These are phyloP conservation scores for Pyrenula massariospora DNA, from an alignment of 495 filamentous ascomycete genomes.

Conservation along the genomic window DNA sequence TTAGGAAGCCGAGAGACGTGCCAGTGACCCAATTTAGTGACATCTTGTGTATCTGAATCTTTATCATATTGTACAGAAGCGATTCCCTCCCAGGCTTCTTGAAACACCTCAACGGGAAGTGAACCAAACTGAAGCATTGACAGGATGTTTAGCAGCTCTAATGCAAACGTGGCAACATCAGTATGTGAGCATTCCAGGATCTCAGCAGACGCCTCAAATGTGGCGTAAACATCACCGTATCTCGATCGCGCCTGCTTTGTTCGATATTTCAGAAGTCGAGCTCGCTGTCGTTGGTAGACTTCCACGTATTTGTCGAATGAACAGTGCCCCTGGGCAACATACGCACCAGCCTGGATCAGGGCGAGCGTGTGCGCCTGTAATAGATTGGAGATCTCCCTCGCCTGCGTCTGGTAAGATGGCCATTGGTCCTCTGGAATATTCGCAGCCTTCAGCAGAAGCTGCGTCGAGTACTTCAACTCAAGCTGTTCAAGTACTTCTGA, in stretches of 20 bases:
- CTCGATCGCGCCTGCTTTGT: not conserved
- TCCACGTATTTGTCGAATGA: not conserved
- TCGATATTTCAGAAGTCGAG: not conserved
- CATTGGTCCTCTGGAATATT: not conserved
- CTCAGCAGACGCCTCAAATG: not conserved
- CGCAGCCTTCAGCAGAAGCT: slow-evolving; percentile 2
- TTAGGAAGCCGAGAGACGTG: slow-evolving; percentile 13
- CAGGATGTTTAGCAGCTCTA: not conserved
- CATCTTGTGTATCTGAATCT: not conserved
- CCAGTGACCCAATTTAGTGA: slow-evolving; percentile 4
- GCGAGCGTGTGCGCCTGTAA: not conserved
- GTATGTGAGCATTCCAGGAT: not conserved
- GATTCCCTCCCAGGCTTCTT: not conserved
- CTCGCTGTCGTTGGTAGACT: not conserved
- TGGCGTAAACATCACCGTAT: not conserved
- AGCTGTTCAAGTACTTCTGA: not conserved
- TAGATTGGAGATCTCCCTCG: not conserved
- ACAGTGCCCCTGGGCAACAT: not conserved
- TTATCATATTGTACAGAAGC: not conserved
- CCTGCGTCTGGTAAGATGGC: not conserved
- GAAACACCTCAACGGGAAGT: not conserved
- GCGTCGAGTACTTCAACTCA: not conserved
- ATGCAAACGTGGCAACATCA: not conserved
- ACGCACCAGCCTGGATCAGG: slow-evolving; percentile 1
- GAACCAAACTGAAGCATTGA: not conserved